These are phyloP conservation scores for Sclerotinia spermophila DNA, from an alignment of 2,329 filamentous ascomycete species.

Conservation along the genomic window DNA sequence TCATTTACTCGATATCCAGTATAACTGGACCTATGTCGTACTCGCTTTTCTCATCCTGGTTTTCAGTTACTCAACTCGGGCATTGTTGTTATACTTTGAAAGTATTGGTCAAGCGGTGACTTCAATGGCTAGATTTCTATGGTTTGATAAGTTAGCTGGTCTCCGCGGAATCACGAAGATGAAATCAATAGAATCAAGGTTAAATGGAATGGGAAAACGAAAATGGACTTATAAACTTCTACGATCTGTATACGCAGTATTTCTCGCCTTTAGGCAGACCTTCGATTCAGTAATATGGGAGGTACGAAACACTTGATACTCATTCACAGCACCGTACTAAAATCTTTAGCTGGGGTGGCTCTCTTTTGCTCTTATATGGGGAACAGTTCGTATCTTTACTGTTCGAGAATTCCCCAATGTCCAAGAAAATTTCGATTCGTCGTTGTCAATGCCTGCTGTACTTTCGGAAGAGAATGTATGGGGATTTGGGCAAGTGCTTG, in stretches of 20 bases:
- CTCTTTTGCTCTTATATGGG: not conserved
- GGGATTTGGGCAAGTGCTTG: not conserved
- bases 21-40: not conserved
- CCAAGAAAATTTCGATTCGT: not conserved
- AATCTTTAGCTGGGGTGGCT: not conserved
- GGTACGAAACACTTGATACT: not conserved
- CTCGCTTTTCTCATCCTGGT: not conserved
- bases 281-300: not conserved
- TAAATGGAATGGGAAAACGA: not conserved
- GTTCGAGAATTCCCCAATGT: not conserved
- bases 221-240: not conserved
- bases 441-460: not conserved
- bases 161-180: not conserved
- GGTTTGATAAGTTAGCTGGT: not conserved
- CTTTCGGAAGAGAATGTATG: not conserved
- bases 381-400: not conserved
- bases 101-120: not conserved
- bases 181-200: not conserved
- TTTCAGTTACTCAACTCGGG: not conserved
- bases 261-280: not conserved
- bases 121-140: not conserved
- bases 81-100: not conserved
- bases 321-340: not conserved
- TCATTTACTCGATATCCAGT: not conserved
- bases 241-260: not conserved